A percentile compares a stretch with the other conserved stretches of the same genome.
Evolutionary conservation across 176 grass and related monocot genomes (phyloP).

Genomic region (Oropetium thomaeum): DNA sequence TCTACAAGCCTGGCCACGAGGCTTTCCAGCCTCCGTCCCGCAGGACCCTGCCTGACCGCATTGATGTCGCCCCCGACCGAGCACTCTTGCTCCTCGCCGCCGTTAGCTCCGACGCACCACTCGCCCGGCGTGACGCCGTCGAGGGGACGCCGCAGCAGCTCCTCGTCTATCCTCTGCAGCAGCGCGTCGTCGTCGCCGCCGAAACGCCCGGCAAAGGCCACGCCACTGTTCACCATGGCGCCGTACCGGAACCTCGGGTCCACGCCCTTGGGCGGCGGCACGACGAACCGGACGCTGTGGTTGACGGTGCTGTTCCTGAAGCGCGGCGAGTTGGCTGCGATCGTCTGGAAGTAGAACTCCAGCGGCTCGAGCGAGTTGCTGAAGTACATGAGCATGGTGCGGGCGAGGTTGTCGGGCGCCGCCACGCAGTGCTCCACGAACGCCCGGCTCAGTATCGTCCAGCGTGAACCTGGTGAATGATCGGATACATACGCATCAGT

Average conservation of each 20-base stretch:
- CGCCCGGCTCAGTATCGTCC: slow-evolving; percentile 44
- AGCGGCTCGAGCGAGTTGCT: slow-evolving; percentile 38
- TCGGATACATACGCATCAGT: not conserved
- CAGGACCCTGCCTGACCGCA: slow-evolving; percentile 19
- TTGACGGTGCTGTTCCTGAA: slow-evolving; percentile 54
- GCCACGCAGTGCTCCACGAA: slow-evolving; percentile 56
- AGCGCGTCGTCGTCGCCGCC: slow-evolving; percentile 41
- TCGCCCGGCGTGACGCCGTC: slow-evolving; percentile 42
- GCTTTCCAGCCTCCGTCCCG: slow-evolving; percentile 29
- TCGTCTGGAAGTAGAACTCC: slow-evolving; percentile 66
- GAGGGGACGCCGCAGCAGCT: slow-evolving; percentile 38
- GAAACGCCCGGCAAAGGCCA: slow-evolving; percentile 50
- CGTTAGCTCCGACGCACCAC: slow-evolving; percentile 41
- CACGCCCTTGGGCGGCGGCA: not conserved
- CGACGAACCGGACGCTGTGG: slow-evolving; percentile 35
- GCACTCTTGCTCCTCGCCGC: slow-evolving; percentile 35
- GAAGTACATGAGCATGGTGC: slow-evolving; percentile 69
- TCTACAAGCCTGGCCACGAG: slow-evolving; percentile 30
- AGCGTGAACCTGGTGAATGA: slow-evolving; percentile 42
- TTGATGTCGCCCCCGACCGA: slow-evolving; percentile 39
- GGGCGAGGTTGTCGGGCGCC: slow-evolving; percentile 48
- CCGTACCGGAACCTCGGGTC: slow-evolving; percentile 27
- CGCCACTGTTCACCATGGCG: slow-evolving; percentile 35
- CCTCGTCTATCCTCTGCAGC: slow-evolving; percentile 52
- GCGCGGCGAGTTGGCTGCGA: slow-evolving; percentile 44